Percentiles rank a stretch among this genome's conserved stretches.
phyloP scores from a whole-genome alignment of 805 yeast genomes.

The Barnettozyma populi region DNA sequence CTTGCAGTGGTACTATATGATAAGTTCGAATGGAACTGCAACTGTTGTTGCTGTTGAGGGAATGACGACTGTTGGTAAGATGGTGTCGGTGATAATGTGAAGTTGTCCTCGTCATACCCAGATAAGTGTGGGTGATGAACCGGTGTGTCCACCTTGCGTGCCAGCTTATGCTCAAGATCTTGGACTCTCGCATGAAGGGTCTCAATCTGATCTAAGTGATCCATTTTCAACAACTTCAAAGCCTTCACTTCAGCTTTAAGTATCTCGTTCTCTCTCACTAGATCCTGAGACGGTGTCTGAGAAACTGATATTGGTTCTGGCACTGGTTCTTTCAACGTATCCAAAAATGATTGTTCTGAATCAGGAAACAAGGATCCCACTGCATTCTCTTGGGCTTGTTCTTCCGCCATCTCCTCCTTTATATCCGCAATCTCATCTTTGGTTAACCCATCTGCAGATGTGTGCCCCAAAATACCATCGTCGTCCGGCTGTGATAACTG shows the following conservation, averaged over 20 bases:
- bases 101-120: slow-evolving; percentile 17
- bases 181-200: slow-evolving; percentile 24
- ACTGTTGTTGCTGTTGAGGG: background rate
- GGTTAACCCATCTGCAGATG: background rate
- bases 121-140: slow-evolving; percentile 17
- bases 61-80: slow-evolving; percentile 12
- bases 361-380: slow-evolving; percentile 16
- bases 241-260: slow-evolving; percentile 36
- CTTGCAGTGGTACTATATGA: slow-evolving; percentile 26
- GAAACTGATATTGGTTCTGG: slow-evolving; percentile 28
- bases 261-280: slow-evolving; percentile 27
- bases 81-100: slow-evolving; percentile 21
- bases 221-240: slow-evolving; percentile 31
- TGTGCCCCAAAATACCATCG: slow-evolving; percentile 4
- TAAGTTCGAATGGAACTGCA: slow-evolving; percentile 11
- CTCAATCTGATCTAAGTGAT: slow-evolving; percentile 31
- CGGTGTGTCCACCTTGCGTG: slow-evolving; percentile 23
- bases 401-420: background rate
- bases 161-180: slow-evolving; percentile 22
- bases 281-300: slow-evolving; percentile 3
- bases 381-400: background rate
- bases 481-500: slow-evolving; percentile 2
- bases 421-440: background rate
- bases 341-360: slow-evolving; percentile 25
- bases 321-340: slow-evolving; percentile 16